Base-by-base conservation (phyloP, 2,329 filamentous ascomycete genomes). In the Xylaria arbuscula region DNA sequence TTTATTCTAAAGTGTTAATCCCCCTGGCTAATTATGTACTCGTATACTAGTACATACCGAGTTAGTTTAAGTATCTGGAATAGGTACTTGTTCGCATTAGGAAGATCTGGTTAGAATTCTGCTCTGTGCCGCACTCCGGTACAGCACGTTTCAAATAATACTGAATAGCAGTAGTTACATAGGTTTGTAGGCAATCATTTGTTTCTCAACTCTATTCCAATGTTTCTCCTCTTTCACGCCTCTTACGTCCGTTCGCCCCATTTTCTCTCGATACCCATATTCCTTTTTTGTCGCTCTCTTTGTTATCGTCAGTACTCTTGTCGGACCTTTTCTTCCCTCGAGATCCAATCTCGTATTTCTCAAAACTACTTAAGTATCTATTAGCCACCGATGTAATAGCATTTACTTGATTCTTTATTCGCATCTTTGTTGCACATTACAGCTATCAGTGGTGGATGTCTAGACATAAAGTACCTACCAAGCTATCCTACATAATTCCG, bases 311-410 rank as follows among this genome's bases (percentile, higher is more conserved):
- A 34, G 19, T 28, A 28, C 34, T n/a, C 1, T 45, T 28, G 7
- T 51, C 47, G 45, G 62, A 15, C n/a, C n/a, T 38, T 42, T 51
- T 5, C 45, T 51, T 51, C 28, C 34, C 54, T 24, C 3, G 9
- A 45, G 28, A 51, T 24, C 15, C 24, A n/a, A 19, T 59, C 50
- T 51, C 36, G 45, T 64, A 38, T 48, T 56, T 19, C n/a, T 56
- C 15, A 24, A n/a, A 24, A 59, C 47, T 19, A n/a, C n/a, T n/a
- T n/a, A n/a, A n/a, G n/a, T n/a, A 42, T 45, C 36, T 13, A 22
- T 15, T 19, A 34, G 9, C 36, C 19, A 48, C 55, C 5, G 19
- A 24, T 11, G 40, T 54, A 36, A 19, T 15, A n/a, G n/a, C n/a
- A 19, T 28, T 24, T 7, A 6, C 40, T 45, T 8, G 6, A 17